Evolutionary conservation across 305 asterid genomes (phyloP).

Genomic region (Nicotiana rustica): DNA sequence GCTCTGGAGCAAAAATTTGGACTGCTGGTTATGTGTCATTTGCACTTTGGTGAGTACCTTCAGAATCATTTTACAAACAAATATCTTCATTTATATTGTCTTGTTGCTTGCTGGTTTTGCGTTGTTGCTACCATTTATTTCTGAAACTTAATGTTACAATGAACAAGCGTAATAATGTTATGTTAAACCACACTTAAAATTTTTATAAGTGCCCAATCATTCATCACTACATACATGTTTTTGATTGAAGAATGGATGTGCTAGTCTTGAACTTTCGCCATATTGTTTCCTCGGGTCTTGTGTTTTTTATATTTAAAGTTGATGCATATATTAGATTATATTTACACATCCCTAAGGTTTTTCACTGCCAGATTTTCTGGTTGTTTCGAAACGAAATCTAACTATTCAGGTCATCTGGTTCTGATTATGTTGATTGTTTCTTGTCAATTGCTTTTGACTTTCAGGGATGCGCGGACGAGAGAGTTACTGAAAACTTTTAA

Average conservation of each 20-base stretch:
- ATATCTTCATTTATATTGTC: slow-evolving; percentile 14
- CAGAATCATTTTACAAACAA: slow-evolving; percentile 25
- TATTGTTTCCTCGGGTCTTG: neutral
- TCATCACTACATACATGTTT: neutral
- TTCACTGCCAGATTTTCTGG: slow-evolving; percentile 14
- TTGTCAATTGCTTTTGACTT: slow-evolving; percentile 36
- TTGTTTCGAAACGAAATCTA: neutral
- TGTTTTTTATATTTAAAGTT: neutral
- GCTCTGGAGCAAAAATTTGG: slow-evolving; percentile 83
- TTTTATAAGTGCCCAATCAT: neutral
- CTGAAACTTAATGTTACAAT: neutral
- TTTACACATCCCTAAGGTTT: slow-evolving; percentile 12
- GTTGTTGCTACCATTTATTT: neutral
- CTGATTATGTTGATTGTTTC: slow-evolving; percentile 32
- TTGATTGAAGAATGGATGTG: slow-evolving; percentile 21
- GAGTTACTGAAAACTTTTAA: slow-evolving; percentile 83
- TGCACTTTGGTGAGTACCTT: slow-evolving; percentile 75
- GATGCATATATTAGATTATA: slow-evolving; percentile 15
- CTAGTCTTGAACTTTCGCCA: slow-evolving; percentile 9
- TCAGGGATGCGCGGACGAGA: slow-evolving; percentile 91
- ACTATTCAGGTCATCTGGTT: slow-evolving; percentile 23
- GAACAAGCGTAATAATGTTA: neutral
- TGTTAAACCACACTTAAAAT: neutral
- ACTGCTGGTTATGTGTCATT: slow-evolving; percentile 75
- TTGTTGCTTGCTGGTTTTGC: slow-evolving; percentile 15